Percentiles rank a stretch among this genome's conserved stretches.
phyloP scores from a whole-genome alignment of 441 rosid genomes.

The Metrosideros polymorpha region DNA sequence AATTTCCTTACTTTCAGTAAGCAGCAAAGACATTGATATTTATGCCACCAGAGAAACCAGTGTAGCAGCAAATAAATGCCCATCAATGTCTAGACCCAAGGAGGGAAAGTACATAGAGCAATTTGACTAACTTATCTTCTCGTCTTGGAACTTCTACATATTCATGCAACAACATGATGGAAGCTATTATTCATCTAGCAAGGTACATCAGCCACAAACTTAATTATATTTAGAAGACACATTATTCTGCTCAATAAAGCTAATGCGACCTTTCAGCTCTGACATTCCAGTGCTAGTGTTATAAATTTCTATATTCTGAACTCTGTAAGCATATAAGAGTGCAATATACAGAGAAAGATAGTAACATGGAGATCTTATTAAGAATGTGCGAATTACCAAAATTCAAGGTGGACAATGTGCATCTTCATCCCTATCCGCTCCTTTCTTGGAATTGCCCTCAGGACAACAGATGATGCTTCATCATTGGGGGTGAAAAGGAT shows the following conservation, averaged over 20 bases:
- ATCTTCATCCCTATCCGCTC: slow-evolving; percentile 53
- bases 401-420: slow-evolving; percentile 62
- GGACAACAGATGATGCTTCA: slow-evolving; percentile 40
- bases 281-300: not conserved
- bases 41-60: not conserved
- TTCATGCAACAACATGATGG: not conserved
- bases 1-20: not conserved
- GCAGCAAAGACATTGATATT: not conserved
- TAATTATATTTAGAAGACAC: not conserved
- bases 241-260: not conserved
- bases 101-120: not conserved
- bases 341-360: not conserved
- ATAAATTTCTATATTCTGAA: not conserved
- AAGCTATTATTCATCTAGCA: not conserved
- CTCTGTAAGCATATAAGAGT: not conserved
- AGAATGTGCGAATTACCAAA: slow-evolving; percentile 26
- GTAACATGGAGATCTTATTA: not conserved
- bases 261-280: too few species aligned
- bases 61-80: not conserved
- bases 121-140: not conserved
- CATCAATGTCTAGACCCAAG: not conserved
- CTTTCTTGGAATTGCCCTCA: slow-evolving; percentile 35
- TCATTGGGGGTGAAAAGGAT: slow-evolving; percentile 48
- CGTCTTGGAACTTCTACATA: not conserved
- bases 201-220: not conserved